Evolutionary conservation across 1,284 basidiomycete species (phyloP).

Genomic region (Tranzscheliella williamsii): DNA sequence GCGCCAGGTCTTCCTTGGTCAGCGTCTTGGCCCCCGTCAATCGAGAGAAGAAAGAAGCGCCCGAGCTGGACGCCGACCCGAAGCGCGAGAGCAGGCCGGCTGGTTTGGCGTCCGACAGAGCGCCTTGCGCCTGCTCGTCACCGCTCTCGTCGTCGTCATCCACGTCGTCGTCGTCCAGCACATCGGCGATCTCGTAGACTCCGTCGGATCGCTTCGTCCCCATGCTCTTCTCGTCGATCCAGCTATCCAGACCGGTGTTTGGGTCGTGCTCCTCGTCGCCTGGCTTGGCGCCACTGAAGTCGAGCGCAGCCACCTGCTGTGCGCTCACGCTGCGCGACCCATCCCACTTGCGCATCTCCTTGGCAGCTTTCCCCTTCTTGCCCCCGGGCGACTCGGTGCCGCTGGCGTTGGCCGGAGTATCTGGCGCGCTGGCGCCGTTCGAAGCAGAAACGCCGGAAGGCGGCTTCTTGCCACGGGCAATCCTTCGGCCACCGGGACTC

Average conservation of each 20-base stretch:
- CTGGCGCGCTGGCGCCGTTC: slow-evolving; percentile 64
- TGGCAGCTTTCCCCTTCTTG: slow-evolving; percentile 69
- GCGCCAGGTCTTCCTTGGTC: slow-evolving; percentile 79
- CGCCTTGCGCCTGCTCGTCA: slow-evolving; percentile 20
- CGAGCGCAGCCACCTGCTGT: slow-evolving; percentile 83
- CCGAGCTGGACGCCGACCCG: slow-evolving; percentile 22
- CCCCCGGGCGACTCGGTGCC: slow-evolving; percentile 33
- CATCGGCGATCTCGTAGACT: slow-evolving; percentile 90
- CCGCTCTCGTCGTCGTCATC: slow-evolving; percentile 71
- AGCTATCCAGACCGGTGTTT: slow-evolving; percentile 61
- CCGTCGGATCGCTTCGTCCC: slow-evolving; percentile 81
- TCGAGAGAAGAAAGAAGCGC: slow-evolving; percentile 62
- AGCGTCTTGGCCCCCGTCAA: slow-evolving; percentile 75
- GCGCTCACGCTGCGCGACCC: slow-evolving; percentile 73
- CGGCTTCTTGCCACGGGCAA: slow-evolving; percentile 63
- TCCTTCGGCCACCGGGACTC: slow-evolving; percentile 67
- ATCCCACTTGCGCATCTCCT: slow-evolving; percentile 89
- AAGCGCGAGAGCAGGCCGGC: slow-evolving; percentile 69
- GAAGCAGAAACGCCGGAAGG: slow-evolving; percentile 56
- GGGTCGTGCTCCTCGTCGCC: slow-evolving; percentile 62
- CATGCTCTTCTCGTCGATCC: slow-evolving; percentile 70
- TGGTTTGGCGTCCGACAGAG: slow-evolving; percentile 18
- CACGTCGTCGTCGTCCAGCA: slow-evolving; percentile 62
- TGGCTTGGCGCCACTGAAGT: slow-evolving; percentile 69
- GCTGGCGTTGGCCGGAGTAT: slow-evolving; percentile 43